Percentiles rank a stretch among this genome's conserved stretches.
Conservation (phyloP, 257 asterid genomes). For the Handroanthus guayacan region DNA sequence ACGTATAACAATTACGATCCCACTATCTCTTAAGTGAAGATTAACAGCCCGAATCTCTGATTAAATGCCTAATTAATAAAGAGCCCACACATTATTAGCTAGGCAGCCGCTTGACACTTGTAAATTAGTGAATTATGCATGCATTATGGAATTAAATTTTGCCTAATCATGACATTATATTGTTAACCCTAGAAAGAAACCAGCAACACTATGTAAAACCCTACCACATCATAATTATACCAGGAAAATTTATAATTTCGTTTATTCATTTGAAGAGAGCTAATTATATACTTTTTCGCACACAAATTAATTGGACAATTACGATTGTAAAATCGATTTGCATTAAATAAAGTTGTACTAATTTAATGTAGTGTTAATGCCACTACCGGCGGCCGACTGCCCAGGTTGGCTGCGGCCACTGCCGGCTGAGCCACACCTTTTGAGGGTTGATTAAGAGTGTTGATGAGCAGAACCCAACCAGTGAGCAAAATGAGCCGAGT, state of each 20-base stretch:
- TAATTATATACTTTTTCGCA: not conserved
- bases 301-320: not conserved
- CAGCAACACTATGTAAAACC: constrained; percentile 9
- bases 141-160: constrained; percentile 39
- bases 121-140: constrained; percentile 40
- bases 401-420: constrained; percentile 17
- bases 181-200: constrained; percentile 10
- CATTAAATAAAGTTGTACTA: constrained; percentile 10
- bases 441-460: constrained; percentile 21
- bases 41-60: constrained; percentile 1
- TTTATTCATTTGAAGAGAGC: not conserved
- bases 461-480: constrained; percentile 11
- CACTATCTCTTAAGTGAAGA: not conserved
- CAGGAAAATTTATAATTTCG: not conserved
- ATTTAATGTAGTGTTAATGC: not conserved
- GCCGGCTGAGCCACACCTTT: constrained; percentile 23
- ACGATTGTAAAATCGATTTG: not conserved
- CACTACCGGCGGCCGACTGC: not conserved
- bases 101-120: constrained; percentile 18
- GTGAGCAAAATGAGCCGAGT: no score
- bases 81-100: constrained; percentile 37
- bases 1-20: no score
- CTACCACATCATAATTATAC: not conserved
- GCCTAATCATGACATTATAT: constrained; percentile 40
- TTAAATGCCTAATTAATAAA: constrained; percentile 25